Conservation (phyloP, 768 basidiomycete species). For the Collybiopsis luxurians region DNA sequence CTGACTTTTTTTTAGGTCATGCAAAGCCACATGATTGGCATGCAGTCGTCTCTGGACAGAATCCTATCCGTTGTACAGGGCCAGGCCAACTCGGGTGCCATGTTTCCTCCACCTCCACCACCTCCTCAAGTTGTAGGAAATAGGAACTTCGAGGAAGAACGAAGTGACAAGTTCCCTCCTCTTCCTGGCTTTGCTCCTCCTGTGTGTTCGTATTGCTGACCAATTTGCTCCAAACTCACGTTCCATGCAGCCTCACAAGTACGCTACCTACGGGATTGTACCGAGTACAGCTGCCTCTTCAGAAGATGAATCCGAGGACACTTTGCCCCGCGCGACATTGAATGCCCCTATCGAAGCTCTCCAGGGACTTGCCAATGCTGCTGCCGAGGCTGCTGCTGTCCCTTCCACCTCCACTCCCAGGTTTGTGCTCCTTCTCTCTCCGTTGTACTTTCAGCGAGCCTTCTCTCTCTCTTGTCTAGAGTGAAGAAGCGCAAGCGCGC, state of each 20-base stretch:
- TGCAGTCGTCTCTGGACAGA: conserved; percentile 86
- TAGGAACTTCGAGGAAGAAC: conserved; percentile 16
- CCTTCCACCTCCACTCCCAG: conserved; percentile 64
- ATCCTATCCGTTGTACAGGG: conserved; percentile 68
- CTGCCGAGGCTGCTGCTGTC: conserved; percentile 87
- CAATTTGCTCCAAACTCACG: conserved; percentile 14
- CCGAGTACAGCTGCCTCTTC: conserved; percentile 82
- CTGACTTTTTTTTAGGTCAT: conserved; percentile 54
- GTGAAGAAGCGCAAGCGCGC: conserved; percentile 84
- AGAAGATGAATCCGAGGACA: conserved; percentile 90
- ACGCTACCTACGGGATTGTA: conserved; percentile 87
- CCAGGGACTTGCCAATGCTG: conserved; percentile 92
- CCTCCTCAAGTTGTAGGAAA: background rate
- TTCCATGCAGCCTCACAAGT: conserved; percentile 71
- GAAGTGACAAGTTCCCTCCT: conserved; percentile 63
- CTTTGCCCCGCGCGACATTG: conserved; percentile 76
- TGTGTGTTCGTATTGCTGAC: conserved; percentile 39
- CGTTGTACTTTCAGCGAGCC: conserved; percentile 5
- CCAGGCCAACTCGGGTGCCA: conserved; percentile 34
- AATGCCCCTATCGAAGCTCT: conserved; percentile 94
- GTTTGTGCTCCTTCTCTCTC: conserved; percentile 29
- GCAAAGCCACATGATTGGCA: conserved; percentile 93
- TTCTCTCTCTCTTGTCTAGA: conserved; percentile 38
- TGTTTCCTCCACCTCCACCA: conserved; percentile 26
- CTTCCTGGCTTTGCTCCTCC: conserved; percentile 92